Base-by-base conservation (phyloP, 306 rosid species). In the Fagus crenata region DNA sequence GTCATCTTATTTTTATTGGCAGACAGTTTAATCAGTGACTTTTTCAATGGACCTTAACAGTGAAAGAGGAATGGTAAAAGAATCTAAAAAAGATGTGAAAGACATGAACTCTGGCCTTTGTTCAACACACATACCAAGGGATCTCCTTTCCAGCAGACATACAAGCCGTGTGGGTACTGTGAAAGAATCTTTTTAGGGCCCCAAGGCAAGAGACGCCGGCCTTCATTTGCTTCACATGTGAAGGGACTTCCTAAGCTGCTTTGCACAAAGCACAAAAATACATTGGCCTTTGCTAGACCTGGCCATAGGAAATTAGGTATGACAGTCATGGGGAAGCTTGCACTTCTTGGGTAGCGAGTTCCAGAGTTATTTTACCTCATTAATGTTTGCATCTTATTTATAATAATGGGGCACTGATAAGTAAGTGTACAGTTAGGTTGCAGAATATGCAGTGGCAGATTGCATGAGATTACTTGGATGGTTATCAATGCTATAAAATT, bases 391-490 rank as follows among this genome's bases (percentile, higher is more conserved):
- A 33, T n/a, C 6, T 35, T 28, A 1, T 28, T 36, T 36, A 8
- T 58, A 35, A 33, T 60, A 12, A 11, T 63, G 22, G 28, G 43
- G 3, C 22, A 2, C 43, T 35, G 18, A 63, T 63, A 13, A 63
- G 69, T 13, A 12, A 63, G 43, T 35, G 2, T 35, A 2, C 18
- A 5, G 69, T 63, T 35, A 63, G 33, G 7, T 63, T 17, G 6
- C 36, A 18, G 36, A 58, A 28, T 5, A 37, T 65, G 49, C 42
- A 35, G 43, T 15, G 69, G 43, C 9, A 63, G 41, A 35, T 63
- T 63, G 42, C 70, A 15, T 37, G 49, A 65, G 71, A n/a, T 65
- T 39, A 37, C 71, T 39, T 65, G 5, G 71, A 37, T 65, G 49
- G 40, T 65, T 9, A 3, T 65, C 71, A 39, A 7, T 39, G 71